These are phyloP conservation scores for Erysimum cheiranthoides DNA, from an alignment of 345 rosid genomes.

Conservation along the genomic window DNA sequence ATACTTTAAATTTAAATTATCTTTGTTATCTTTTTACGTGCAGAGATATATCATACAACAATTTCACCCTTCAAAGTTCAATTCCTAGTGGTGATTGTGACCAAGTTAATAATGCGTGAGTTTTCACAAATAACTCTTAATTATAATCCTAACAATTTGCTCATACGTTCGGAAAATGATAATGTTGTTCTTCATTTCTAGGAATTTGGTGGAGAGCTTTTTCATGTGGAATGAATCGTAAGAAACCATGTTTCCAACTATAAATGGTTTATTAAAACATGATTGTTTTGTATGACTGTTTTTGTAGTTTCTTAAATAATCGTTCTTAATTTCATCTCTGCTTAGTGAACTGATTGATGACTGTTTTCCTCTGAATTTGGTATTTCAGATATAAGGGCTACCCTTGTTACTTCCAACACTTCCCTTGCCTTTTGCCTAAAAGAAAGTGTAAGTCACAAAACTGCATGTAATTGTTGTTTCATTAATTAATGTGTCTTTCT, in stretches of 20 bases:
- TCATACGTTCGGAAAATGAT: no score
- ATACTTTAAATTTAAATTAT: no score
- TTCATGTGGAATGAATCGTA: slow-evolving; percentile 10
- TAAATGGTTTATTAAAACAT: no score
- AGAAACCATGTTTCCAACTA: not conserved
- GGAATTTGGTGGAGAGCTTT: slow-evolving; percentile 10
- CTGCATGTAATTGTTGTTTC: no score
- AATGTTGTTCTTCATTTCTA: not conserved
- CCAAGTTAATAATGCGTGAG: not conserved
- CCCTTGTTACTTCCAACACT: slow-evolving; percentile 63
- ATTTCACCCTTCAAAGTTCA: not conserved
- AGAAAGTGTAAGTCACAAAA: slow-evolving; percentile 41
- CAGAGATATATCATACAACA: not conserved
- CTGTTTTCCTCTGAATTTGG: not conserved
- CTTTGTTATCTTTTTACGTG: no score
- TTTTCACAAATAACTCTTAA: not conserved
- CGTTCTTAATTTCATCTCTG: no score
- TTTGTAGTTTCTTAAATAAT: no score
- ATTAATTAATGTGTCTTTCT: no score
- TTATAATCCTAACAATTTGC: no score
- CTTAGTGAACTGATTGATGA: no score
- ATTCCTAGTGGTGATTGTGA: slow-evolving; percentile 4
- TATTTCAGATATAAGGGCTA: slow-evolving; percentile 52
- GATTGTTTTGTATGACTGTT: no score
- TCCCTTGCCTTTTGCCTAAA: slow-evolving; percentile 50